Evolutionary conservation across 2,329 filamentous ascomycete genomes (phyloP), one percentile per base, ranked within the genome.

Genomic region (Fusarium sp.): DNA sequence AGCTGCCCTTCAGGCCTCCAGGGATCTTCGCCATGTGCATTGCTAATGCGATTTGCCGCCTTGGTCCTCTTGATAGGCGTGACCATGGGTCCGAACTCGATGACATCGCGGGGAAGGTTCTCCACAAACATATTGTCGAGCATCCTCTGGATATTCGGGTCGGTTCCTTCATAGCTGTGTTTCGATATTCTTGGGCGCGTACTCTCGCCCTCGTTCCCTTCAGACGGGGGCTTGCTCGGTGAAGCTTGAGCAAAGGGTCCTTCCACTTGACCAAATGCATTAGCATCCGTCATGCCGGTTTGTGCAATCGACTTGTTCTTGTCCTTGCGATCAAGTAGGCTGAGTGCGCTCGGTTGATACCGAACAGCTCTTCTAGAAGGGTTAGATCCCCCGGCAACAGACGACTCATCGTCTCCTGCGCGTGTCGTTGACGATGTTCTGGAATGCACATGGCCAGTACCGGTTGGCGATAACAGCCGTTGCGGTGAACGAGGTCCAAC

Each of bases 1-100:
- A 98, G 87, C 61, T 91, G 92, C 2, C 97, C 95, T 64, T 92
- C 90, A 0, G 97, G 97, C 74, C 91, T 92, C 97, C 97, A 99
- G 3, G 81, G 80, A 18, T 80, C 90, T 36, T 92, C 81, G 7
- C 81, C 59, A 76, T 78, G 69, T 35, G 79, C 79, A 25, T 85
- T 83, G 68, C 88, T 89, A 29, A 88, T 86, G 36, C 86, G 88
- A 62, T 85, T 87, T 62, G 84, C 82, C 18, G 47, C 10, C 77
- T 88, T 91, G 40, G 86, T 85, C 40, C 88, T 84, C 54, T 90
- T 91, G 6, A 93, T 87, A 2, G 93, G 91, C 62, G 92, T 91
- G 33, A 98, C 92, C 78, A 93, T 88, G 0, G 95, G 95, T 0
- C 97, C 97, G 81, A 98, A 92, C 77, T 92, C 90, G 50, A 88